Percentiles rank a stretch among this genome's conserved stretches.
Conservation (phyloP, 2,329 filamentous ascomycete species). For the Botrytis fragariae region DNA sequence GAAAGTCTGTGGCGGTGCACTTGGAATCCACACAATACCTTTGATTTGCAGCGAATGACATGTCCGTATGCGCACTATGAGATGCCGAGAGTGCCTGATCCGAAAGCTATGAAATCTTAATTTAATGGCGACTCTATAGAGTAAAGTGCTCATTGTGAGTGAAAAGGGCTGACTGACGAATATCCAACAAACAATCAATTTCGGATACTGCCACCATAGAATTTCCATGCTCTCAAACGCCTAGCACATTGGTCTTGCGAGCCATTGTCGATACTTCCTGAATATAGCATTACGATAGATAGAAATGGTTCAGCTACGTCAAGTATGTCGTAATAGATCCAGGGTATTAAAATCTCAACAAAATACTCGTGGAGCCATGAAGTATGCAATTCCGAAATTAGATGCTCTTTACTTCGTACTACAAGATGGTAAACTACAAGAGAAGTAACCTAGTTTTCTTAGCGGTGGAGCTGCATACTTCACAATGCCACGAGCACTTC, state of each 20-base stretch:
- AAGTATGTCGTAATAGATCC: neutral
- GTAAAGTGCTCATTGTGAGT: neutral
- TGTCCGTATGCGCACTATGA: neutral
- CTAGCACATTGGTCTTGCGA: neutral
- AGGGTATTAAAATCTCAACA: neutral
- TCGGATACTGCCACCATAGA: neutral
- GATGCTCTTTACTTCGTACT: neutral
- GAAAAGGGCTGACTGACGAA: neutral
- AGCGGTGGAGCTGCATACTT: neutral
- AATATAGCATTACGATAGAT: neutral
- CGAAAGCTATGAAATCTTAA: neutral
- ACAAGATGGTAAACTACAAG: neutral
- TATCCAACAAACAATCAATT: neutral
- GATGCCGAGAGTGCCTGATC: conserved; percentile 4
- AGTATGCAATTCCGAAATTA: neutral
- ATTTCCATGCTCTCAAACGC: neutral
- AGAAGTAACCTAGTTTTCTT: neutral
- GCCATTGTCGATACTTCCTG: neutral
- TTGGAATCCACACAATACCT: neutral
- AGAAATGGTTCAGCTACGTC: neutral
- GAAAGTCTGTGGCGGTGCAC: conserved; percentile 15
- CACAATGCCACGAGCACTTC: neutral
- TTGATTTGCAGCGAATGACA: neutral
- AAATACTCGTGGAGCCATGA: neutral
- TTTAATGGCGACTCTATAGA: neutral